Base-by-base conservation (phyloP, 148 eudicot species). In the Polygonum aviculare region DNA sequence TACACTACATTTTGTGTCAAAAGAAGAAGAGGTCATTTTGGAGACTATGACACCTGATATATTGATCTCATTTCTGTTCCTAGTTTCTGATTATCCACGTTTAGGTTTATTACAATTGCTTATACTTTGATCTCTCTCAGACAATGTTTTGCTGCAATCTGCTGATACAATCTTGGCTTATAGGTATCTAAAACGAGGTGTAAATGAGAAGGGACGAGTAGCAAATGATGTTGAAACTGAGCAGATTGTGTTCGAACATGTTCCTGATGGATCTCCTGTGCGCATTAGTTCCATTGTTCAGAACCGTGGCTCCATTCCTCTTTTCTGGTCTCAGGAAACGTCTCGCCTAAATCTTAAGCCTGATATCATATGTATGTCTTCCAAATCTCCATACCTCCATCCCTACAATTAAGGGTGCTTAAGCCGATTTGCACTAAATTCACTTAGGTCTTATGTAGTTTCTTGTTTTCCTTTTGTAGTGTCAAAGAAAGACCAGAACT, bases 141-240 rank as follows among this genome's bases (percentile, higher is more conserved):
- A 60, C 60, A 26, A 60, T 22, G 26, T 22, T 7, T 22, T 50
- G 11, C 11, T 60, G 36, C 26, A 26, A 60, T 60, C 36, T 60
- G 35, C 33, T 60, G 35, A 54, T 60, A 36, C 67, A 1, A 10
- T 22, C 67, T 60, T 60, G 67, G 73, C 19, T 5, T 18, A 38
- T 74, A 95, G 98, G 83, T 95, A 92, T 79, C 81, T 95, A 74
- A 95, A 89, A 83, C 90, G 97, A 52, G 97, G 98, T 69, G 96
- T 95, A 38, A 95, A 95, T 82, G 94, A 92, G 81, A 88, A 87
- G 77, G 97, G 97, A 15, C 85, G 90, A 80, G 98, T 92, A 38
- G 97, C 98, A 49, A 95, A 95, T 83, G 98, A 95, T 82, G 98
- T 95, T 19, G 97, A 95, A 82, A 95, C 94, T 16, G 98, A 95